Conservation (phyloP, 176 grass and related monocot genomes). For the Carex cristatella region DNA sequence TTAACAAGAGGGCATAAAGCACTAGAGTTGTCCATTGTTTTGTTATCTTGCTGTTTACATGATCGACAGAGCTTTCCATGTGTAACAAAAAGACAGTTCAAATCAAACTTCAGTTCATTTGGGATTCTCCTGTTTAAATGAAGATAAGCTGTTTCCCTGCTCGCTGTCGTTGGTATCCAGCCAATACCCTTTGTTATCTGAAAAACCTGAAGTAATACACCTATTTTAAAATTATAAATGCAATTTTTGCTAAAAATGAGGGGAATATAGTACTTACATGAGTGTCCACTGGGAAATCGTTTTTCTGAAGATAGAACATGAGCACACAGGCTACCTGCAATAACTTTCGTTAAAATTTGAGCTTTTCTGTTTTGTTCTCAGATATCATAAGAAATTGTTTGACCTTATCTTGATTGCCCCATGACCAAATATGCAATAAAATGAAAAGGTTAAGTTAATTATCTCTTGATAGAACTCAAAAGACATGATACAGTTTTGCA, state of each 20-base stretch:
- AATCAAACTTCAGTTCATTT: slow-evolving; percentile 80
- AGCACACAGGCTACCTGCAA: slow-evolving; percentile 73
- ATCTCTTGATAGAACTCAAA: neutral
- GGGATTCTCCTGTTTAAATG: slow-evolving; percentile 78
- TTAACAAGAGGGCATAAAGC: slow-evolving; percentile 46
- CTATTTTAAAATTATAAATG: neutral
- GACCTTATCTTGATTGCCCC: neutral
- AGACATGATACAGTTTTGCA: neutral
- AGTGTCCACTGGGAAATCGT: slow-evolving; percentile 91
- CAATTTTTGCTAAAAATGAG: neutral
- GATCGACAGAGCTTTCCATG: slow-evolving; percentile 78
- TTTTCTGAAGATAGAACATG: slow-evolving; percentile 90
- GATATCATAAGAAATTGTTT: no score
- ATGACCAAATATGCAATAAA: neutral
- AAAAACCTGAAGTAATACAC: slow-evolving; percentile 58
- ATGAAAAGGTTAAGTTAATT: neutral
- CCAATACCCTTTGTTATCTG: slow-evolving; percentile 73
- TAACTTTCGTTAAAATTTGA: neutral
- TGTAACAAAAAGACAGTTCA: slow-evolving; percentile 90
- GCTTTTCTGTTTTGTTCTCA: no score
- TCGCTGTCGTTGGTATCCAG: slow-evolving; percentile 58
- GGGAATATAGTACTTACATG: slow-evolving; percentile 38
- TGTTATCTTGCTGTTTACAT: slow-evolving; percentile 43
- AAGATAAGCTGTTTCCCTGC: slow-evolving; percentile 68
- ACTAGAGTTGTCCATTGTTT: slow-evolving; percentile 24